Evolutionary conservation across 2,329 filamentous ascomycete species (phyloP).

Genomic region (Epicoccum nigrum): DNA sequence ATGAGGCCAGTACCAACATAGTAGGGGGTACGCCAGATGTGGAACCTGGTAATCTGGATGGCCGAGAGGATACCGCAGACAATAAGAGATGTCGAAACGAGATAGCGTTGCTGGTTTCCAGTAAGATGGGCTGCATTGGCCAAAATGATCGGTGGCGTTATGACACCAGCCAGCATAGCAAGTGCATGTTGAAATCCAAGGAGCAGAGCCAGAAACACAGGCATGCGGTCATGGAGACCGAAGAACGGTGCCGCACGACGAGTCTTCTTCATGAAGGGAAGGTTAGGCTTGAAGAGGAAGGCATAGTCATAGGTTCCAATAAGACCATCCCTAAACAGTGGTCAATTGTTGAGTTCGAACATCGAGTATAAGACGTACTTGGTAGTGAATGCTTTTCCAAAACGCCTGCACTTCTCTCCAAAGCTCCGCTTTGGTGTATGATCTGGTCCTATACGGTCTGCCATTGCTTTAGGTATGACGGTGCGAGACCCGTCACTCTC

Average conservation of each 20-base stretch:
- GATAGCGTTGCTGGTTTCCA: conserved; percentile 70
- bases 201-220: conserved; percentile 73
- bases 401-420: conserved; percentile 49
- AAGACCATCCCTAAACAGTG: conserved; percentile 66
- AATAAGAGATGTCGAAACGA: conserved; percentile 79
- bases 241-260: conserved; percentile 75
- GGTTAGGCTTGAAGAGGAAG: conserved; percentile 80
- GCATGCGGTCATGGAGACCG: conserved; percentile 80
- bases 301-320: conserved; percentile 89
- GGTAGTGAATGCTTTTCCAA: conserved; percentile 56
- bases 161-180: conserved; percentile 71
- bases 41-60: conserved; percentile 77
- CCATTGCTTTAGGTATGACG: conserved; percentile 18
- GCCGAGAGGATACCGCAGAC: conserved; percentile 77
- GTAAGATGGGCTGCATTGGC: conserved; percentile 68
- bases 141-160: conserved; percentile 79
- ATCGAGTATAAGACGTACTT: conserved; percentile 43
- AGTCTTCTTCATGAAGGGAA: conserved; percentile 78
- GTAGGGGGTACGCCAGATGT: conserved; percentile 73
- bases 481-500: conserved; percentile 15
- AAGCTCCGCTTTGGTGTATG: conserved; percentile 49
- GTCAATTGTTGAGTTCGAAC: conserved; percentile 17
- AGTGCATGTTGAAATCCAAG: conserved; percentile 81
- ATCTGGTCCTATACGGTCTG: conserved; percentile 55
- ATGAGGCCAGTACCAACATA: conserved; percentile 72